Conservation (phyloP, 148 eudicot genomes). For the Rheum nobile region DNA sequence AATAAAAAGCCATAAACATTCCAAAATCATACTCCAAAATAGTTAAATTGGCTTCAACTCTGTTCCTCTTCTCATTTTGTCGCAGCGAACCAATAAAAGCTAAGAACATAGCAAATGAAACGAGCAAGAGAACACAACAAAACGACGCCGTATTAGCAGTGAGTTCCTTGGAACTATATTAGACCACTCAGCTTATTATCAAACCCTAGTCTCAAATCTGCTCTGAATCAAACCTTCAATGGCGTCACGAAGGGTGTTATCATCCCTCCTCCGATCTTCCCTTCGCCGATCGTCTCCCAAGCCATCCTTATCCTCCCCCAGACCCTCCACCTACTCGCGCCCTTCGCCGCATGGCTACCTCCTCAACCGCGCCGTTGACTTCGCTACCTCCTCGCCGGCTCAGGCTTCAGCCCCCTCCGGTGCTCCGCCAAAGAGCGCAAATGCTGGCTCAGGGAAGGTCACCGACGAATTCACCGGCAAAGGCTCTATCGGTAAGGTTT, state of each 20-base stretch:
- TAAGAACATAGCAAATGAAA: background rate
- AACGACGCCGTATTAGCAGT: constrained; percentile 5
- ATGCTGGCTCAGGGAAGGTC: constrained; percentile 33
- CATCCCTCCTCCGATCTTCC: constrained; percentile 37
- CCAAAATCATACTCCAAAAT: too few species aligned
- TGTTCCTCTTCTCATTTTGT: background rate
- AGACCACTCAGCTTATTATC: constrained; percentile 7
- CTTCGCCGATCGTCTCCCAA: constrained; percentile 25
- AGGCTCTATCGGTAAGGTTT: constrained; percentile 75
- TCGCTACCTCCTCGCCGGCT: constrained; percentile 42
- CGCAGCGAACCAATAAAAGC: background rate
- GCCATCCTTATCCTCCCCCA: constrained; percentile 14
- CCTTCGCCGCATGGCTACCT: constrained; percentile 38
- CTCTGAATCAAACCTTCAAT: constrained; percentile 15
- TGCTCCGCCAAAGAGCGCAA: constrained; percentile 10
- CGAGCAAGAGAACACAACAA: background rate
- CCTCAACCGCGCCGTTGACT: constrained; percentile 35
- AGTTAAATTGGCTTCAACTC: too few species aligned
- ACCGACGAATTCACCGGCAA: constrained; percentile 65
- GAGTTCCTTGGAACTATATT: background rate
- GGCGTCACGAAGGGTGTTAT: constrained; percentile 39
- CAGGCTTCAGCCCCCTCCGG: constrained; percentile 9
- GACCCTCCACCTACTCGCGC: constrained; percentile 11
- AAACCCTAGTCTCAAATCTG: constrained; percentile 16
- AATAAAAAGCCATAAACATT: too few species aligned